Evolutionary conservation across 768 basidiomycete genomes (phyloP).

Genomic region (Saitozyma sp.): DNA sequence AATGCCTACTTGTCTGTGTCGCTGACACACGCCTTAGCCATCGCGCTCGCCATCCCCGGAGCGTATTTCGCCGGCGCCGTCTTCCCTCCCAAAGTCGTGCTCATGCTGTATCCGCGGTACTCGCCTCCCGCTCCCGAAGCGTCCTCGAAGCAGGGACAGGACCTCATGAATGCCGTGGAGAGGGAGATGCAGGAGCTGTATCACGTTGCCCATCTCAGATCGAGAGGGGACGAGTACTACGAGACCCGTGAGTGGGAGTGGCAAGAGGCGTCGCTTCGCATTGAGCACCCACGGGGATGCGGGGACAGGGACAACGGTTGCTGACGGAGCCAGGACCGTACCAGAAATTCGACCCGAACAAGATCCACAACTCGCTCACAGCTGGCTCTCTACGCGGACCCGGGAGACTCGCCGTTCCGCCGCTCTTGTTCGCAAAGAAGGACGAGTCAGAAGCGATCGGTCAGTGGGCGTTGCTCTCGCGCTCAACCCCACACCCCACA

Average conservation of each 20-base stretch:
- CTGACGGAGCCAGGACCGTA: slow-evolving; percentile 63
- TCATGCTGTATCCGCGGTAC: slow-evolving; percentile 71
- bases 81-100: slow-evolving; percentile 45
- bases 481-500: slow-evolving; percentile 61
- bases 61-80: slow-evolving; percentile 42
- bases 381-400: slow-evolving; percentile 84
- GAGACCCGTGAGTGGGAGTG: slow-evolving; percentile 47
- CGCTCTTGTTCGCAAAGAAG: slow-evolving; percentile 68
- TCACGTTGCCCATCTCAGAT: slow-evolving; percentile 60
- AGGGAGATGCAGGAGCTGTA: slow-evolving; percentile 66
- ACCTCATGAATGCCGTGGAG: slow-evolving; percentile 67
- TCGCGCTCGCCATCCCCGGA: slow-evolving; percentile 41
- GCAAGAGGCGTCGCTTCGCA: neutral
- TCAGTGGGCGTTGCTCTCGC: slow-evolving; percentile 64
- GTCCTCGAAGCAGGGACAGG: slow-evolving; percentile 62
- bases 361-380: slow-evolving; percentile 77
- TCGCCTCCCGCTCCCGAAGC: slow-evolving; percentile 71
- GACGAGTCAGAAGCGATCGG: slow-evolving; percentile 72
- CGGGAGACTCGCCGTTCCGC: slow-evolving; percentile 76
- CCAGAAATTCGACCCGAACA: slow-evolving; percentile 65
- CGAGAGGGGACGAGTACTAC: slow-evolving; percentile 51
- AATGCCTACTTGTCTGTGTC: neutral
- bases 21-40: slow-evolving; percentile 17
- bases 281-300: neutral
- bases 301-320: neutral